A percentile compares a stretch with the other conserved stretches of the same genome.
These are phyloP conservation scores for Austroboletus niveus DNA, from an alignment of 1,284 basidiomycete species.

Conservation along the genomic window DNA sequence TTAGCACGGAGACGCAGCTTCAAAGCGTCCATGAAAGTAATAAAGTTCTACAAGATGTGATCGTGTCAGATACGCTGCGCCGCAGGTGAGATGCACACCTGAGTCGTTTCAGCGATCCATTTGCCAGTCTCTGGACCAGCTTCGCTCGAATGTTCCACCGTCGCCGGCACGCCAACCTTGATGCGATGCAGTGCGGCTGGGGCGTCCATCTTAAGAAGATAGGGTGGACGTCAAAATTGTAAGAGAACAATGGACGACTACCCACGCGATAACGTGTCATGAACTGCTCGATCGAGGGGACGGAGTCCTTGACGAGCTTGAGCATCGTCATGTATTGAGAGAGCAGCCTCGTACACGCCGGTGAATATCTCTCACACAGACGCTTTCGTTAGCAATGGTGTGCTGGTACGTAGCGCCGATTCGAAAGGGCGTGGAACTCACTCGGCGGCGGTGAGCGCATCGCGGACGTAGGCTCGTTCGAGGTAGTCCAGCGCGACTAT, in stretches of 20 bases:
- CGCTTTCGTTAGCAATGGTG: background rate
- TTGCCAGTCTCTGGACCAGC: constrained; percentile 87
- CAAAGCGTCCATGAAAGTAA: constrained; percentile 98
- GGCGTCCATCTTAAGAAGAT: constrained; percentile 77
- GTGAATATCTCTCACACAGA: constrained; percentile 80
- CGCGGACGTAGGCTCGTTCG: constrained; percentile 93
- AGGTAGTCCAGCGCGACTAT: constrained; percentile 92
- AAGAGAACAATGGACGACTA: background rate
- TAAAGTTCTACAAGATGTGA: constrained; percentile 69
- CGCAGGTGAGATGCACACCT: constrained; percentile 48
- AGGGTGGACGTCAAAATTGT: background rate
- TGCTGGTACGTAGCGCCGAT: background rate
- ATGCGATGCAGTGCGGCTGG: constrained; percentile 91
- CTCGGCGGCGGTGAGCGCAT: constrained; percentile 88
- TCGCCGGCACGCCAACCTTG: constrained; percentile 92
- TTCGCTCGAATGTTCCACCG: constrained; percentile 89
- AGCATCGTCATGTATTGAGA: constrained; percentile 98
- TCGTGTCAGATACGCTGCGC: background rate
- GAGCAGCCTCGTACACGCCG: constrained; percentile 88
- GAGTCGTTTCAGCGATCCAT: constrained; percentile 98
- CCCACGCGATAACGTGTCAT: constrained; percentile 87
- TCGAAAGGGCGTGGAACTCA: constrained; percentile 45
- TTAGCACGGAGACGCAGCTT: constrained; percentile 92
- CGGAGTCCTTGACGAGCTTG: constrained; percentile 86
- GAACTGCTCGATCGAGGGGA: constrained; percentile 83